Evolutionary conservation across 78 protist genomes (phyloP).

Genomic region (Capsaspora owczarzaki): DNA sequence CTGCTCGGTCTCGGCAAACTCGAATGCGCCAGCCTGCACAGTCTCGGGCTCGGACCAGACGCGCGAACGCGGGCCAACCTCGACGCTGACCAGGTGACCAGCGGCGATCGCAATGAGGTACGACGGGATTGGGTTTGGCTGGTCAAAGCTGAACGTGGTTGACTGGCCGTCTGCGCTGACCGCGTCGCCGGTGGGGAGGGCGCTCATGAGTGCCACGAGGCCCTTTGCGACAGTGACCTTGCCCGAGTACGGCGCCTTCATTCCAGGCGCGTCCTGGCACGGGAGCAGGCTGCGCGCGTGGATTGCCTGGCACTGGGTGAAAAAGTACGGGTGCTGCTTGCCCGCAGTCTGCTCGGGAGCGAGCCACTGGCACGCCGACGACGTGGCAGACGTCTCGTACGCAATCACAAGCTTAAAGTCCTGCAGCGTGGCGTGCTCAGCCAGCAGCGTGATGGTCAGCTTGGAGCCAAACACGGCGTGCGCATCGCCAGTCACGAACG

Average conservation of each 20-base stretch:
- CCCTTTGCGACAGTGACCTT: slow-evolving; percentile 40
- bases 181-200: slow-evolving; percentile 25
- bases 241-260: slow-evolving; percentile 61
- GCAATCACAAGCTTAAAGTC: background rate
- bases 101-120: slow-evolving; percentile 69
- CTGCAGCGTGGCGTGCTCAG: background rate
- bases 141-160: slow-evolving; percentile 38
- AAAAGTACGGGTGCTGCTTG: slow-evolving; percentile 31
- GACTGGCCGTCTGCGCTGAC: background rate
- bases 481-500: background rate
- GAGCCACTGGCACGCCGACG: slow-evolving; percentile 30
- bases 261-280: slow-evolving; percentile 70
- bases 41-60: slow-evolving; percentile 64
- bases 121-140: slow-evolving; percentile 48
- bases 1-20: slow-evolving; percentile 71
- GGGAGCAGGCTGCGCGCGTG: slow-evolving; percentile 75
- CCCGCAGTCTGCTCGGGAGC: slow-evolving; percentile 16
- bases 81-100: slow-evolving; percentile 31
- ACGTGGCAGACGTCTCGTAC: slow-evolving; percentile 2
- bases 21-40: slow-evolving; percentile 54
- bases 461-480: background rate
- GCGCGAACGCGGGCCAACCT: slow-evolving; percentile 56
- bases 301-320: slow-evolving; percentile 49
- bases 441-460: background rate
- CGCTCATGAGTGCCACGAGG: slow-evolving; percentile 70